phyloP scores from a whole-genome alignment of 345 rosid species.

The Lepidium africanum region DNA sequence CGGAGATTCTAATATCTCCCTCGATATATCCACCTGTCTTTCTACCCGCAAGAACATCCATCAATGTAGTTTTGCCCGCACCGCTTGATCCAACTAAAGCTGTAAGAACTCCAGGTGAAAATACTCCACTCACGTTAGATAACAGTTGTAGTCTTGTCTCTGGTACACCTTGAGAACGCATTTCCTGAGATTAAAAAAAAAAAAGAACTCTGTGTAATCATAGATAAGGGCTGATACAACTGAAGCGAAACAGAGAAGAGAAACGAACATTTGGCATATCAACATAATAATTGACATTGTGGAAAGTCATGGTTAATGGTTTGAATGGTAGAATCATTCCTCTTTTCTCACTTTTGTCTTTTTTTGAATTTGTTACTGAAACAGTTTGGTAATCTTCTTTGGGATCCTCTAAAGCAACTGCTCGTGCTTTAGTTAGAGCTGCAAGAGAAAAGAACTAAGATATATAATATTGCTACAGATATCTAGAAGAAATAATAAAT shows the following conservation, averaged over 20 bases:
- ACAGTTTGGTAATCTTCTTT: slow-evolving; percentile 27
- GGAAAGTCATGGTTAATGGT: slow-evolving; percentile 87
- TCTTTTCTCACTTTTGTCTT: slow-evolving; percentile 36
- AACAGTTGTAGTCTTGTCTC: slow-evolving; percentile 68
- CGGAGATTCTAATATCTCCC: slow-evolving; percentile 80
- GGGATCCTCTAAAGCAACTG: slow-evolving; percentile 36
- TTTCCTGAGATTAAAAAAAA: slow-evolving; percentile 40
- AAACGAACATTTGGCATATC: slow-evolving; percentile 74
- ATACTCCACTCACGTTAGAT: slow-evolving; percentile 80
- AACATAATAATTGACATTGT: slow-evolving; percentile 83
- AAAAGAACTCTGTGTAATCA: neutral
- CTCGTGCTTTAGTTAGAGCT: slow-evolving; percentile 54
- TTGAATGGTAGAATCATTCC: slow-evolving; percentile 97
- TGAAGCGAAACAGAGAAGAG: neutral
- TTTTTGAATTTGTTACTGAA: neutral
- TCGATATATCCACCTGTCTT: slow-evolving; percentile 91
- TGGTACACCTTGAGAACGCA: slow-evolving; percentile 62
- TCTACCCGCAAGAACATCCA: slow-evolving; percentile 97
- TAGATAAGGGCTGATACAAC: neutral
- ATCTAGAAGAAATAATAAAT: neutral
- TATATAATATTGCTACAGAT: neutral
- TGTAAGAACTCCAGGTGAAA: slow-evolving; percentile 87
- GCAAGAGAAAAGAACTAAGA: slow-evolving; percentile 14
- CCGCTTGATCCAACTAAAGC: slow-evolving; percentile 98
- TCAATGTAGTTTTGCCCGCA: slow-evolving; percentile 91